Evolutionary conservation across 2,329 filamentous ascomycete genomes (phyloP), one percentile per base, ranked within the genome.

Genomic region (Fusarium albidum): DNA sequence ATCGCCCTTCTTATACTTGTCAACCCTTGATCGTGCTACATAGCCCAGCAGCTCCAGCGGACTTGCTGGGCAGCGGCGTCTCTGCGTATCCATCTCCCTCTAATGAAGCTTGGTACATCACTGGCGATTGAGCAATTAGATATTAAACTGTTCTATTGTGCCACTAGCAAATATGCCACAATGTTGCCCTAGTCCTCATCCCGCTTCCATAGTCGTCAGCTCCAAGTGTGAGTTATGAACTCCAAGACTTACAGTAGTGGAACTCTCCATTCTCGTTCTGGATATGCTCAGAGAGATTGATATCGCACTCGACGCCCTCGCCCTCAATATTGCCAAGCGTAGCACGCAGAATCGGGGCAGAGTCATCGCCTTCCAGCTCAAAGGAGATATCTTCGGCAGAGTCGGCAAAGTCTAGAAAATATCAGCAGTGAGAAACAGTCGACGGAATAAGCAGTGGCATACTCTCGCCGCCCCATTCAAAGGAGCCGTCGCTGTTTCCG

Each of bases 201-300:
- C 21, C 21, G 21, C 21, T 21, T 21, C 21, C 21, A 21, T 21
- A 7, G 21, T 21, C 21, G 21, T 21, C 7, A 21, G 21, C 21
- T 21, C 21, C 7, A 21, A 4, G 7, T 21, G 7, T 21, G 21
- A 21, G 21, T 21, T 21, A 5, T 21, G 21, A 21, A 21, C 4
- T 4, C 4, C 7, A 21, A 21, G 21, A 21, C 51, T 9, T 49
- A 60, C 59, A 14, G 25, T 38, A 61, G 6, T 52, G 38, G 8
- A 61, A 38, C 3, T 17, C 41, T 25, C 83, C 83, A 59, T 83
- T 67, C n/a, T 77, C 59, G 71, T 85, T 85, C 49, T 68, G 66
- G 53, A 86, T 74, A 49, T 78, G 73, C 75, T 84, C 80, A 4
- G 76, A 67, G 9, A 86, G 75, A 72, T 86, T 85, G 58, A 86